Conservation (phyloP, 225 moss, liverwort and hornwort genomes). For the Neckera pumila region DNA sequence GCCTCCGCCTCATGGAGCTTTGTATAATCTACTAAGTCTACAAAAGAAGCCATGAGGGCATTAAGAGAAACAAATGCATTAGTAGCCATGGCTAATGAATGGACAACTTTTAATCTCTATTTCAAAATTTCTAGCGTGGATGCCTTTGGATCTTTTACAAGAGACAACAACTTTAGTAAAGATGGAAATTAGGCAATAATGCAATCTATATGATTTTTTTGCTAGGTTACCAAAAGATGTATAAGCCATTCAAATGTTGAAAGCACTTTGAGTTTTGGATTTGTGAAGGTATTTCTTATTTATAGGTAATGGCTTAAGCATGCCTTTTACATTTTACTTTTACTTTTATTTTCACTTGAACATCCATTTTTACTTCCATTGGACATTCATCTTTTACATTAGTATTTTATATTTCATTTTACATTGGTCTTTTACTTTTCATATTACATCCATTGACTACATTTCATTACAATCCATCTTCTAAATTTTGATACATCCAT, state of each 20-base stretch:
- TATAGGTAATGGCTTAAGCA: not conserved
- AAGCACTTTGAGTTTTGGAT: rapidly evolving
- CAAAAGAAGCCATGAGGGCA: not conserved
- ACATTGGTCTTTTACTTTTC: not conserved
- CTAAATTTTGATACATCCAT: not conserved
- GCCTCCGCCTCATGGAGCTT: not conserved
- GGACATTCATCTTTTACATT: not conserved
- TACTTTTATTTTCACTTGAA: not conserved
- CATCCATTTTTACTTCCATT: not conserved
- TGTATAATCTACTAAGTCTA: not conserved
- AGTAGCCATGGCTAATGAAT: not conserved
- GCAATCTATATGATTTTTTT: not conserved
- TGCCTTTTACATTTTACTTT: not conserved
- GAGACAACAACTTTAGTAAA: too few relatives aligned
- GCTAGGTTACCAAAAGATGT: not conserved
- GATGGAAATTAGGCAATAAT: not conserved
- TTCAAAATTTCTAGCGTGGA: not conserved
- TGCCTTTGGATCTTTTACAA: too few relatives aligned
- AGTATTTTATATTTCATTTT: too few relatives aligned
- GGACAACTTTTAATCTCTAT: too few relatives aligned
- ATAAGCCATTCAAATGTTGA: not conserved
- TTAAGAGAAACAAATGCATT: not conserved
- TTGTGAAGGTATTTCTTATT: not conserved
- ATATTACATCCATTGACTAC: not conserved
- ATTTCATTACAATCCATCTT: not conserved